These are phyloP conservation scores for Pestalotiopsis sp. DNA, from an alignment of 2,329 filamentous ascomycete species.

Conservation along the genomic window DNA sequence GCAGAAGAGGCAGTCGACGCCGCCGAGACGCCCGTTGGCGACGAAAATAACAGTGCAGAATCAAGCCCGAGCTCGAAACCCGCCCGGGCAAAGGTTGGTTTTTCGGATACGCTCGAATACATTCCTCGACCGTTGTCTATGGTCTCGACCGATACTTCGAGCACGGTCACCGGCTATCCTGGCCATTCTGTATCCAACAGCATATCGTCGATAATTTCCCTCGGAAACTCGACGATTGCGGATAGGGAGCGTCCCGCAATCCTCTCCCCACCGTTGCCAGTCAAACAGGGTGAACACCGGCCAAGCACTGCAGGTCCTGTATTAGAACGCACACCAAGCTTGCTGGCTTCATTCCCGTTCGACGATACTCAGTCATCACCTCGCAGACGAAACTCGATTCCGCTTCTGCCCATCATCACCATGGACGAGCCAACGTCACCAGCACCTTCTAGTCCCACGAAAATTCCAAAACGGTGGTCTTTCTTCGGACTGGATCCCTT, in stretches of 20 bases:
- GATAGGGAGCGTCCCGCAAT: slow-evolving; percentile 43
- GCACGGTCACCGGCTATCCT: slow-evolving; percentile 70
- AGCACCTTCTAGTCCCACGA: slow-evolving; percentile 51
- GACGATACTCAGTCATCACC: slow-evolving; percentile 38
- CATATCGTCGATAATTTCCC: slow-evolving; percentile 75
- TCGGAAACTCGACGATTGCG: slow-evolving; percentile 46
- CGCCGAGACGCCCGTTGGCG: not conserved
- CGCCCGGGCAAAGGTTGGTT: slow-evolving; percentile 72
- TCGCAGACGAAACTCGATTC: slow-evolving; percentile 62
- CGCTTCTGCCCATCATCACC: slow-evolving; percentile 50
- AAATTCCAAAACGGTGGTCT: slow-evolving; percentile 61
- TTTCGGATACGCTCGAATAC: slow-evolving; percentile 82
- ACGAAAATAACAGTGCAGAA: not conserved
- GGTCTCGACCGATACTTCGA: slow-evolving; percentile 83
- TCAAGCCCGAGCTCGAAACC: slow-evolving; percentile 21
- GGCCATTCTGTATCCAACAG: slow-evolving; percentile 79
- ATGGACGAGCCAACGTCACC: slow-evolving; percentile 34
- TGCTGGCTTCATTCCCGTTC: slow-evolving; percentile 29
- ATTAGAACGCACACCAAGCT: slow-evolving; percentile 54
- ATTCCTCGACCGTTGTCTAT: slow-evolving; percentile 82
- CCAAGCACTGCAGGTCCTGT: slow-evolving; percentile 76
- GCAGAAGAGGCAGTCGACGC: not conserved
- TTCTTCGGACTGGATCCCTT: slow-evolving; percentile 66
- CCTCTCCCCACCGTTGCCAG: slow-evolving; percentile 42
- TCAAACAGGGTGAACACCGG: slow-evolving; percentile 51